Evolutionary conservation across 768 basidiomycete species (phyloP), one percentile per base, ranked within the genome.

Genomic region (Pisolithus tinctorius): DNA sequence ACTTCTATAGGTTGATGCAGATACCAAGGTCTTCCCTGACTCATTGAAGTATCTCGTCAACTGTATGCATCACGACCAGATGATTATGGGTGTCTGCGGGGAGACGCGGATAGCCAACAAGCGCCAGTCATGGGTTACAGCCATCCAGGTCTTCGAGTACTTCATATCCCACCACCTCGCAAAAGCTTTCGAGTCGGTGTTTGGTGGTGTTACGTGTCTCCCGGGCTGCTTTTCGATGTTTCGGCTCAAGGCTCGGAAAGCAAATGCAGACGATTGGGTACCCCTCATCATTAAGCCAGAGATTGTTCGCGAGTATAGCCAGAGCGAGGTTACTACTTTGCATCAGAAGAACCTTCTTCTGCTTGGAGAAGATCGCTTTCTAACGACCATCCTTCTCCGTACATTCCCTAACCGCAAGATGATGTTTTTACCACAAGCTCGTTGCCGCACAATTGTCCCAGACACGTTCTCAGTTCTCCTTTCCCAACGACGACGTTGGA

Each of bases 221-320:
- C 96, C 96, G 0, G 96, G 96, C n/a, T 99, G 96, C 70, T 99
- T 99, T 74, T 96, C 93, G 48, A 99, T 99, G 95, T 98, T 98
- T 71, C 79, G 96, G 48, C 77, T 99, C 64, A 99, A 99, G 68
- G 94, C 93, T 7, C 81, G 96, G 49, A 92, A 86, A 63, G 67
- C 80, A 16, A 78, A 78, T 20, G 94, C 93, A 48, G 91, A 94
- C 55, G 96, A 99, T 62, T 99, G 96, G 96, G 79, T 99, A 23
- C 96, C 96, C 4, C 82, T 99, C 55, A 89, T 99, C 63, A 83
- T 89, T 67, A 96, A 97, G 63, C 94, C 94, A 16, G 92, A 96
- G 69, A 96, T 99, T 54, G 90, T 96, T 54, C 88, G 90, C 62
- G 93, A 98, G 64, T 99, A 99, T 72, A 93, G 91, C 59, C 95